phyloP scores from a whole-genome alignment of 305 asterid genomes.

The Withania somnifera region DNA sequence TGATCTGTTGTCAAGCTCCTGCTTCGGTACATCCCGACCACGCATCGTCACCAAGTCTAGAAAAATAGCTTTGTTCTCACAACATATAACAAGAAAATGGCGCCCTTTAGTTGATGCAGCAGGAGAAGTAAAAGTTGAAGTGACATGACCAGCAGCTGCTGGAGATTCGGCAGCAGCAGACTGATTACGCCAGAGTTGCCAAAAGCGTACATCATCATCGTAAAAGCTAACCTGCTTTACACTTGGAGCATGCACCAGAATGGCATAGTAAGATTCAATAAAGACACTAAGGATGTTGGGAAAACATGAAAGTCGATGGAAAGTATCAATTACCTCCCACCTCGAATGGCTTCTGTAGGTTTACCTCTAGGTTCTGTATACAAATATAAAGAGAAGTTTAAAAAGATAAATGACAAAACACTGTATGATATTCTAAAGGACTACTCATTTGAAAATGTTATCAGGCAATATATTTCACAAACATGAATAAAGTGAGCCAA shows the following conservation, averaged over 20 bases:
- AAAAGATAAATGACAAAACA: neutral
- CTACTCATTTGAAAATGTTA: neutral
- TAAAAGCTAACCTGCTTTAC: conserved; percentile 98
- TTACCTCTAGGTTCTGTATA: conserved; percentile 70
- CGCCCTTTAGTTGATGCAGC: conserved; percentile 95
- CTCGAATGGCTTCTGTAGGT: conserved; percentile 95
- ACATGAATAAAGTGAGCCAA: neutral
- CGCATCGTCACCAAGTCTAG: conserved; percentile 98
- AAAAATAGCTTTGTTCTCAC: conserved; percentile 96
- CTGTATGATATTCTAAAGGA: neutral
- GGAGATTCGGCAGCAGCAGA: conserved; percentile 97
- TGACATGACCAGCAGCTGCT: conserved; percentile 67
- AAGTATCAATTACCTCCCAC: conserved; percentile 68
- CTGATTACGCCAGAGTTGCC: conserved; percentile 91
- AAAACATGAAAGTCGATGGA: neutral
- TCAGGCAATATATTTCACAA: neutral
- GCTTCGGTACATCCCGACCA: conserved; percentile 98
- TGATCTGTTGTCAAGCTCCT: conserved; percentile 92
- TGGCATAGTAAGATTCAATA: conserved; percentile 26
- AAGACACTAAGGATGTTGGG: neutral
- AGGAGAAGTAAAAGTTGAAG: conserved; percentile 75
- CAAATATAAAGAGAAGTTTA: neutral
- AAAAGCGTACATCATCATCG: conserved; percentile 89
- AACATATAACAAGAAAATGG: conserved; percentile 95
- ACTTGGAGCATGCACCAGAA: conserved; percentile 46